phyloP scores from a whole-genome alignment of 1,284 basidiomycete species.

The Rhodofomes roseus region DNA sequence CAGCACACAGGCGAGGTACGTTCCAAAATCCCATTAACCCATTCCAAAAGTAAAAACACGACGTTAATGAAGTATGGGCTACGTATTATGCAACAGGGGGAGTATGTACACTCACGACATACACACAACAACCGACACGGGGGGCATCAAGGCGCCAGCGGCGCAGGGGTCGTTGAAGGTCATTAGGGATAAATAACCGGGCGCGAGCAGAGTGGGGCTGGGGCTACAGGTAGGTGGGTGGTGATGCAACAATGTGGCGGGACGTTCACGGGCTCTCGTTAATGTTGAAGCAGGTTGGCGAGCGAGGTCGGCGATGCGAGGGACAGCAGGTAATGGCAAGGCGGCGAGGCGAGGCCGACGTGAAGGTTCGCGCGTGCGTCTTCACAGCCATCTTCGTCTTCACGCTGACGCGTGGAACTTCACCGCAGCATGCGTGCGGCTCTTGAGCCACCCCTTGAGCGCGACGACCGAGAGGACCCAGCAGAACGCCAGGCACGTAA shows the following conservation, averaged over 20 bases:
- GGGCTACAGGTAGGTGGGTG: not conserved
- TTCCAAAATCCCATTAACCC: not conserved
- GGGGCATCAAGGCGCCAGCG: not conserved
- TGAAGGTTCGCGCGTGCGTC: not conserved
- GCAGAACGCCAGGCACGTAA: slow-evolving; percentile 80
- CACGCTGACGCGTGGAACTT: slow-evolving; percentile 45
- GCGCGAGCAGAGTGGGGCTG: not conserved
- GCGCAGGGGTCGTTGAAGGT: slow-evolving; percentile 1
- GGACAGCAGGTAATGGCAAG: not conserved
- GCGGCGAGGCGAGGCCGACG: not conserved
- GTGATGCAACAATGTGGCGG: not conserved
- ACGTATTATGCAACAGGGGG: not conserved
- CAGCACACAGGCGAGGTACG: not conserved
- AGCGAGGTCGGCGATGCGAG: not conserved
- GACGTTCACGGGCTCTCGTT: not conserved
- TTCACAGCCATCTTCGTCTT: not conserved
- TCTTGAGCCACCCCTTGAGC: slow-evolving; percentile 77
- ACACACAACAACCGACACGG: not conserved
- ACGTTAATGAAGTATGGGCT: not conserved
- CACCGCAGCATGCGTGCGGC: slow-evolving; percentile 37
- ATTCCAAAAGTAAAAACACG: not conserved
- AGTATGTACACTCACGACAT: not conserved
- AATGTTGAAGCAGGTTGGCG: not conserved
- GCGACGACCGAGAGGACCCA: slow-evolving; percentile 73
- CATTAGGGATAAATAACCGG: not conserved